These are phyloP conservation scores for Lactuca sativa DNA, from an alignment of 129 eudicot genomes.

Conservation along the genomic window DNA sequence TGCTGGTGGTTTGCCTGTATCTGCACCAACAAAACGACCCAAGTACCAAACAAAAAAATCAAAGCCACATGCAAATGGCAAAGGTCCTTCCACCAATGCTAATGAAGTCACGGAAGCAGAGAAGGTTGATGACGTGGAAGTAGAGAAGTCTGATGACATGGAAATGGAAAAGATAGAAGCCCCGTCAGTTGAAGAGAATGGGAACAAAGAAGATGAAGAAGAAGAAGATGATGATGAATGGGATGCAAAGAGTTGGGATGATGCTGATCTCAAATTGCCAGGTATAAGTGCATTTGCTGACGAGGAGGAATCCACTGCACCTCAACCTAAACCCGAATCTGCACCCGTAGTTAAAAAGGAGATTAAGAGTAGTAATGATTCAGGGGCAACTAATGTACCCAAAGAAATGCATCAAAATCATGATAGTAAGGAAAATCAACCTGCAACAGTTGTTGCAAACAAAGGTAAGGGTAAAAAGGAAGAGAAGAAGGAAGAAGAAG, in stretches of 20 bases:
- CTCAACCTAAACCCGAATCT: slow-evolving; percentile 48
- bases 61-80: slow-evolving; percentile 58
- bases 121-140: slow-evolving; percentile 45
- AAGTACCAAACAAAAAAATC: slow-evolving; percentile 67
- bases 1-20: slow-evolving; percentile 53
- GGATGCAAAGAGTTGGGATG: slow-evolving; percentile 99
- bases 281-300: slow-evolving; percentile 73
- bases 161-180: slow-evolving; percentile 34
- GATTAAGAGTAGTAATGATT: slow-evolving; percentile 25
- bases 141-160: slow-evolving; percentile 55
- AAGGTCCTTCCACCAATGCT: slow-evolving; percentile 33
- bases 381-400: not conserved
- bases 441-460: slow-evolving; percentile 36
- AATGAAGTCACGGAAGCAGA: slow-evolving; percentile 42
- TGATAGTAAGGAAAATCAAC: slow-evolving; percentile 32
- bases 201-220: slow-evolving; percentile 62
- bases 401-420: slow-evolving; percentile 25
- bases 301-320: slow-evolving; percentile 71
- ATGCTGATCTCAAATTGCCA: slow-evolving; percentile 71
- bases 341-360: slow-evolving; percentile 55
- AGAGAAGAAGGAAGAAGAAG: slow-evolving; percentile 39
- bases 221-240: slow-evolving; percentile 93
- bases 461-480: slow-evolving; percentile 41
- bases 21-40: slow-evolving; percentile 62
- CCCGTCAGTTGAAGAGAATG: slow-evolving; percentile 43